Evolutionary conservation across 2,329 filamentous ascomycete genomes (phyloP), one percentile per base, ranked within the genome.

Genomic region (Aspergillus pseudoglaucus): DNA sequence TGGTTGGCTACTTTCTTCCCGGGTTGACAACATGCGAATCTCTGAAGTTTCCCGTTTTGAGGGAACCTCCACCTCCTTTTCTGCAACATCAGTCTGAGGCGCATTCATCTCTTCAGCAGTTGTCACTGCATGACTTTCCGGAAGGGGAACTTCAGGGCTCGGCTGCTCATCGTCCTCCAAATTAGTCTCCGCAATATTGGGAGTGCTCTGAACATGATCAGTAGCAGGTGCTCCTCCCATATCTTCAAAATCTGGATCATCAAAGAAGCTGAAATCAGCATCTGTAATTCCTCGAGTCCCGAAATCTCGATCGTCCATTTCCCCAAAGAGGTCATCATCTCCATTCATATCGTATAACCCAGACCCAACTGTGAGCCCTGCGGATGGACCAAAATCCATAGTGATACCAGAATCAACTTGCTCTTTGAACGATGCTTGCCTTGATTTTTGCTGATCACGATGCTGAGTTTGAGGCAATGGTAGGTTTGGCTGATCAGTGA

Each of bases 251-350:
- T 64, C 70, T 42, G 75, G 76, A 27, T 77, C 75, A 58, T 84
- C 81, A 55, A 84, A 84, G 60, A 83, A 84, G 59, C 75, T 81
- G 61, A 83, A 84, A 56, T 84, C 81, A 3, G 75, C 80, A 56
- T 83, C 81, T 2, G 75, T 80, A 18, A 82, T 74, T n/a, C 72
- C 74, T 55, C 76, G 75, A n/a, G 70, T 66, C 18, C 69, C 75
- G 59, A 79, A 80, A 42, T 73, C 71, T 44, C 73, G 75, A 43
- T 74, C 76, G 43, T 79, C 74, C 62, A 78, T 74, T 47, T 80
- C 77, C 12, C 76, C 77, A 49, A 83, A 83, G 1, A 83, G 65
- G 59, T 82, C 80, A 51, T 82, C 79, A 41, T 73, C 69, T 23
- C 62, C 67, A 22, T 64, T 68, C 3, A 64, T 66, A 53, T 68